Conservation (phyloP, 2,329 filamentous ascomycete species). For the Diaporthe vexans region DNA sequence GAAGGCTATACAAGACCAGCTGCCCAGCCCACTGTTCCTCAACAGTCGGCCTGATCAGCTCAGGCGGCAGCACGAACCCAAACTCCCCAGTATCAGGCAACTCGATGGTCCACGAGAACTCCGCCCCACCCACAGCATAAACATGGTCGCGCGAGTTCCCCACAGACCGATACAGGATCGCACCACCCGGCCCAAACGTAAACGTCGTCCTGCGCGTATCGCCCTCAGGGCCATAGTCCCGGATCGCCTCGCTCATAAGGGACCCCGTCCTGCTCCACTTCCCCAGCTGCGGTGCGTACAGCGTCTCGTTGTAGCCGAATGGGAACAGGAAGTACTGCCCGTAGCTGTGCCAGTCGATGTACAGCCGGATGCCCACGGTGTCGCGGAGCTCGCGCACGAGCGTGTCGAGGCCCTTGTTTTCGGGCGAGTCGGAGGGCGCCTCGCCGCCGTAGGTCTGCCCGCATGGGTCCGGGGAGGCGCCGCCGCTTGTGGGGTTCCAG, state of each 20-base stretch:
- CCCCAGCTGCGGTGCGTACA: constrained; percentile 60
- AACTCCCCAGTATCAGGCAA: constrained; percentile 54
- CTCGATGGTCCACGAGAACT: constrained; percentile 58
- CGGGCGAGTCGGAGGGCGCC: constrained; percentile 58
- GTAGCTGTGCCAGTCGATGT: constrained; percentile 60
- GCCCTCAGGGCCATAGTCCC: constrained; percentile 45
- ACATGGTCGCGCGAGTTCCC: constrained; percentile 62
- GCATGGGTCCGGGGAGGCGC: constrained; percentile 67
- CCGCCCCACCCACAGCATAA: constrained; percentile 57
- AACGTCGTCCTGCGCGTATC: constrained; percentile 63
- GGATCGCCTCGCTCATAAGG: constrained; percentile 62
- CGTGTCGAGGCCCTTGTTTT: constrained; percentile 63
- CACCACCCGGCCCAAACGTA: constrained; percentile 49
- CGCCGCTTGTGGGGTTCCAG: constrained; percentile 53
- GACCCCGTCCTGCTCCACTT: constrained; percentile 64
- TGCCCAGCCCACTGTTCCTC: constrained; percentile 50
- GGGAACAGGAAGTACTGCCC: constrained; percentile 64
- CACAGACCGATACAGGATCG: constrained; percentile 62
- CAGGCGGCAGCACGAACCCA: constrained; percentile 59
- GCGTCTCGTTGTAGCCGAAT: constrained; percentile 72
- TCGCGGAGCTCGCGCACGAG: constrained; percentile 48
- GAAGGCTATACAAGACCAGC: not conserved
- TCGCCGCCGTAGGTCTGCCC: constrained; percentile 62
- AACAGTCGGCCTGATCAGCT: constrained; percentile 59
- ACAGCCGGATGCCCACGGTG: constrained; percentile 53